phyloP scores from a whole-genome alignment of 176 grass and related monocot genomes.

The Bromus sterilis region DNA sequence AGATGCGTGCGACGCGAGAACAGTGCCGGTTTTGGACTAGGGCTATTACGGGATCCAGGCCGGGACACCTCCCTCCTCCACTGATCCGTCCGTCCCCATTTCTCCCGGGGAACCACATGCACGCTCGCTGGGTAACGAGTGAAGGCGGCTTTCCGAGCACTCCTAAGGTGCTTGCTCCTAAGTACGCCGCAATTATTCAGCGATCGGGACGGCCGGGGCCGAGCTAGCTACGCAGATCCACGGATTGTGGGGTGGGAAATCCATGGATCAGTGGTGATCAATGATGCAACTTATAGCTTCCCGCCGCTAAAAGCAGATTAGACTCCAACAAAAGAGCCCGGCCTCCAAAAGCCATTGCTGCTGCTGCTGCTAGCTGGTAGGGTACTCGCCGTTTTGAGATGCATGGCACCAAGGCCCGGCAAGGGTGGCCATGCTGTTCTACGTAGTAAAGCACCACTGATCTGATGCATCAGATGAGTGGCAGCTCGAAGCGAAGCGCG shows the following conservation, averaged over 20 bases:
- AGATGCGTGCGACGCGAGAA: not conserved
- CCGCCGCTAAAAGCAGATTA: not conserved
- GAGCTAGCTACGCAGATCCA: not conserved
- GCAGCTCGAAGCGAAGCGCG: not conserved
- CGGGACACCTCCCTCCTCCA: too few relatives aligned
- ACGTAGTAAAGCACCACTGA: not conserved
- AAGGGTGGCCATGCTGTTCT: not conserved
- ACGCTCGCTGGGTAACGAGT: not conserved
- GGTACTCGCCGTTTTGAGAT: not conserved
- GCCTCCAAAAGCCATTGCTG: not conserved
- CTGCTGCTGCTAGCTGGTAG: not conserved
- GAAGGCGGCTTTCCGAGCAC: not conserved
- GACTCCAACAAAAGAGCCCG: not conserved
- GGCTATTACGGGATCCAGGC: not conserved
- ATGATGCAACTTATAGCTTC: not conserved
- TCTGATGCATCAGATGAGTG: not conserved
- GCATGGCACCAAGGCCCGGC: not conserved
- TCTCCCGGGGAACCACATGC: not conserved
- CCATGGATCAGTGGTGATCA: not conserved
- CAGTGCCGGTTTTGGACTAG: not conserved
- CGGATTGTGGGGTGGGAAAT: not conserved
- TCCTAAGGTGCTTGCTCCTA: not conserved
- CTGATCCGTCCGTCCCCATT: not conserved
- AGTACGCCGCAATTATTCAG: constrained; percentile 2
- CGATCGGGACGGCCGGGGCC: not conserved